Evolutionary conservation across 2,329 filamentous ascomycete genomes (phyloP), one percentile per base, ranked within the genome.

Genomic region (Exserohilum turcica): DNA sequence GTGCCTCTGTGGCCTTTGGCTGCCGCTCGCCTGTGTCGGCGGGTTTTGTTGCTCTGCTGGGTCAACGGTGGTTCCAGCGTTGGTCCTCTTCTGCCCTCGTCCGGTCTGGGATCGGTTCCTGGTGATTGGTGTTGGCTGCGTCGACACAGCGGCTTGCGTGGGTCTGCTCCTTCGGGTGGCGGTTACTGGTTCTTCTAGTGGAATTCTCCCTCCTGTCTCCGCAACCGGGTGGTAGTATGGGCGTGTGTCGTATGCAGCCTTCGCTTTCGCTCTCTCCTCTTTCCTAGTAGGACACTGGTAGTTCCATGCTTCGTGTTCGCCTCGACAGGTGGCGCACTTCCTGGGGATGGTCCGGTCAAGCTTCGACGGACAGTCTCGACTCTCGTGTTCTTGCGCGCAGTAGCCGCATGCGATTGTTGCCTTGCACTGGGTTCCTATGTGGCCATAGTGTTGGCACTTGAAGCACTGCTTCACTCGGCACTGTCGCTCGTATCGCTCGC

Each of bases 351-450:
- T 39, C 35, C 39, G 52, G 16, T 39, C 43, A 2, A 18, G 10
- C 45, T 46, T 65, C 21, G 38, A 54, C 35, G 33, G 43, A 49
- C 52, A 47, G 27, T 47, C 44, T 3, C n/a, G 10, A 18, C 24
- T 47, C 5, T 47, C 35, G 44, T 47, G 35, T 16, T 47, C 44
- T 27, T 47, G 35, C 44, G 33, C 33, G 27, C 15, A 46, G 43
- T 46, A 12, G 43, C 43, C 13, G 31, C 33, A 46, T 46, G 43
- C 55, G 48, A 21, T 60, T 59, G 47, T 31, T 59, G 49, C 58
- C 58, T 65, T 60, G 40, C 46, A 60, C 47, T 65, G 28, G 56
- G 56, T 61, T 63, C 50, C 52, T 61, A 59, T 61, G 36, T 61
- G 45, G 58, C 54, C 46, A 36, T 60, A 59, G 42, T 50, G 52